phyloP scores from a whole-genome alignment of 83 land plant genomes.

The Thuja plicata region DNA sequence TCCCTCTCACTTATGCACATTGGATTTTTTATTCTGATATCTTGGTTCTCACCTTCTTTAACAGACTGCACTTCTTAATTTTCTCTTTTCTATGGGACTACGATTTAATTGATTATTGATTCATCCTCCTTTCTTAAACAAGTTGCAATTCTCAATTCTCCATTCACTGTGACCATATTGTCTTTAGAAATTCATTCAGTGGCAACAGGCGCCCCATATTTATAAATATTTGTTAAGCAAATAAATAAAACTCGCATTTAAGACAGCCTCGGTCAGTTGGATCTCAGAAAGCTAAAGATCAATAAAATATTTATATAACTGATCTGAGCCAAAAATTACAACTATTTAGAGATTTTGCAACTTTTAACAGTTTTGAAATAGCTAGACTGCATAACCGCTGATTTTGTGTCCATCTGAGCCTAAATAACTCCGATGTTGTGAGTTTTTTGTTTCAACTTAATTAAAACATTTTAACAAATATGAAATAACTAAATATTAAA shows the following conservation, averaged over 20 bases:
- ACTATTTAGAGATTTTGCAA: no score
- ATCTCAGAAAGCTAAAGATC: not conserved
- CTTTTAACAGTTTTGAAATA: no score
- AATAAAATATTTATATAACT: not conserved
- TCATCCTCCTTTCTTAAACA: not conserved
- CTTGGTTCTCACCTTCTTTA: not conserved
- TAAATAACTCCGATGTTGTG: no score
- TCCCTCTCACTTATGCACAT: not conserved
- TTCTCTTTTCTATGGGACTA: not conserved
- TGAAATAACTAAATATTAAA: no score
- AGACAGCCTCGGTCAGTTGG: not conserved
- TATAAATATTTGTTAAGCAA: not conserved
- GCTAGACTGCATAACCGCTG: no score
- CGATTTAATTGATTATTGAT: not conserved
- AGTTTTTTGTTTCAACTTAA: no score
- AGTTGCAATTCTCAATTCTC: not conserved
- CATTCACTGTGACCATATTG: not conserved
- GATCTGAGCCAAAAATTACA: no score
- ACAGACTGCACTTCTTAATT: not conserved
- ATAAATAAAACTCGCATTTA: not conserved
- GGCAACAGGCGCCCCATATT: not conserved
- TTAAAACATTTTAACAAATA: no score
- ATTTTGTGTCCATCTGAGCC: no score
- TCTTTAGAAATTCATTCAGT: not conserved
- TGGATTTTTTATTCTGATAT: not conserved